These are phyloP conservation scores for Cryptosporidium tyzzeri DNA, from an alignment of 169 alveolate species.

Conservation along the genomic window DNA sequence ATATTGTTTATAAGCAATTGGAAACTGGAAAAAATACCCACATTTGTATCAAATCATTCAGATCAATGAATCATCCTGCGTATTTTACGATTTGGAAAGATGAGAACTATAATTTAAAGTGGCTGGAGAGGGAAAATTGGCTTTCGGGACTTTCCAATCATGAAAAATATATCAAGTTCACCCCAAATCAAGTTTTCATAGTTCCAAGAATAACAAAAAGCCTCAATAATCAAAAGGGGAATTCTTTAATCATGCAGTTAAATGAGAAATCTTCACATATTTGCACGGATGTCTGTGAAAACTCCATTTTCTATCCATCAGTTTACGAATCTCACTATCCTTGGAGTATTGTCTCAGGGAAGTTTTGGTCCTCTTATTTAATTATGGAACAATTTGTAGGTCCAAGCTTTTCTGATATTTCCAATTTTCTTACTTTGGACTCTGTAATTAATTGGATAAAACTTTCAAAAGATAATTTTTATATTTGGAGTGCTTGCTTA, in stretches of 20 bases:
- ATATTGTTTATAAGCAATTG: not conserved
- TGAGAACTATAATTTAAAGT: conserved; percentile 51
- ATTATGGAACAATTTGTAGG: conserved; percentile 50
- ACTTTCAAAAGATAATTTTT: conserved; percentile 12
- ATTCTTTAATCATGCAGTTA: not conserved
- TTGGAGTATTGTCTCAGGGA: conserved; percentile 22
- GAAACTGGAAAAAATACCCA: not conserved
- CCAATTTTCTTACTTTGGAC: conserved; percentile 18
- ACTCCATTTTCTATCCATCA: conserved; percentile 26
- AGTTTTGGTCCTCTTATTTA: conserved; percentile 62
- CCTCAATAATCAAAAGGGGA: not conserved
- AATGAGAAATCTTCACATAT: conserved; percentile 4
- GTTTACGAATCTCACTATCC: conserved; percentile 44
- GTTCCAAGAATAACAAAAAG: not conserved
- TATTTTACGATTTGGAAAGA: conserved; percentile 44
- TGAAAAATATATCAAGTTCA: conserved; percentile 12
- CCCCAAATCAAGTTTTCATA: conserved; percentile 29
- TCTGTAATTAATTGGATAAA: conserved; percentile 49
- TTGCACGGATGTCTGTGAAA: not conserved
- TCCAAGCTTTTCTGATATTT: conserved; percentile 37
- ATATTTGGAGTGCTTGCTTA: conserved; percentile 33
- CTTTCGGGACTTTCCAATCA: not conserved
- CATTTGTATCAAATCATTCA: conserved; percentile 29
- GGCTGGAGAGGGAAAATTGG: conserved; percentile 58
- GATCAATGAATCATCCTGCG: not conserved